These are phyloP conservation scores for Leptoxyphium fumago DNA, from an alignment of 2,329 filamentous ascomycete genomes.

Conservation along the genomic window DNA sequence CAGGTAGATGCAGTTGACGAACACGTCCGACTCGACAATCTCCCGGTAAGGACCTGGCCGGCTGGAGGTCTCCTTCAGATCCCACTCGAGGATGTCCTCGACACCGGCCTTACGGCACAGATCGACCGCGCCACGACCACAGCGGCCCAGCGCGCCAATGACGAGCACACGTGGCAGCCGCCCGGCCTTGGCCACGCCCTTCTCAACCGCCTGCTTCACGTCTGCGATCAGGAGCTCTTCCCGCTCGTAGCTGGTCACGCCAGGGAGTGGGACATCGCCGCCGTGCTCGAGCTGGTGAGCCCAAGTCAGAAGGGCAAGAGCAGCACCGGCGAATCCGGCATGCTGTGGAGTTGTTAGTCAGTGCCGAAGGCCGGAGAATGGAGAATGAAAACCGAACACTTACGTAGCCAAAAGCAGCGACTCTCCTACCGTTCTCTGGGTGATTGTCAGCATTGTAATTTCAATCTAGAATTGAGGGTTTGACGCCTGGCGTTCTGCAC, in stretches of 20 bases:
- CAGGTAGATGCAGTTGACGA: constrained; percentile 81
- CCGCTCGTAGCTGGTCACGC: constrained; percentile 55
- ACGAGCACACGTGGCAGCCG: constrained; percentile 61
- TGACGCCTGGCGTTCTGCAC: background rate
- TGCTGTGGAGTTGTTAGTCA: constrained; percentile 33
- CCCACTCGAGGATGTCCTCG: constrained; percentile 56
- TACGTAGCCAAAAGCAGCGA: constrained; percentile 51
- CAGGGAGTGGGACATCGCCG: constrained; percentile 48
- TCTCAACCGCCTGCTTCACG: constrained; percentile 55
- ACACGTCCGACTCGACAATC: constrained; percentile 31
- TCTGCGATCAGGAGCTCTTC: constrained; percentile 58
- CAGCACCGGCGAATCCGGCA: constrained; percentile 56
- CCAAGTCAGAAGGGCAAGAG: constrained; percentile 61
- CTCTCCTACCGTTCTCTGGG: constrained; percentile 47
- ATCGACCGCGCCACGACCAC: constrained; percentile 72
- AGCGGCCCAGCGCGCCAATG: constrained; percentile 65
- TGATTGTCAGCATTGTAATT: too few relatives aligned
- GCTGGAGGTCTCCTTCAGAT: constrained; percentile 64
- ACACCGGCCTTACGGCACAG: constrained; percentile 62
- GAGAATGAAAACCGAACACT: constrained; percentile 12
- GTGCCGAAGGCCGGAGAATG: too few relatives aligned
- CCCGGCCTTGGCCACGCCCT: constrained; percentile 52
- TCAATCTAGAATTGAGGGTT: too few relatives aligned
- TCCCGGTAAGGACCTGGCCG: constrained; percentile 30
- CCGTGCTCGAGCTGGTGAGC: constrained; percentile 64